Evolutionary conservation across 169 alveolate species (phyloP).

Genomic region (Cytauxzoon felis): DNA sequence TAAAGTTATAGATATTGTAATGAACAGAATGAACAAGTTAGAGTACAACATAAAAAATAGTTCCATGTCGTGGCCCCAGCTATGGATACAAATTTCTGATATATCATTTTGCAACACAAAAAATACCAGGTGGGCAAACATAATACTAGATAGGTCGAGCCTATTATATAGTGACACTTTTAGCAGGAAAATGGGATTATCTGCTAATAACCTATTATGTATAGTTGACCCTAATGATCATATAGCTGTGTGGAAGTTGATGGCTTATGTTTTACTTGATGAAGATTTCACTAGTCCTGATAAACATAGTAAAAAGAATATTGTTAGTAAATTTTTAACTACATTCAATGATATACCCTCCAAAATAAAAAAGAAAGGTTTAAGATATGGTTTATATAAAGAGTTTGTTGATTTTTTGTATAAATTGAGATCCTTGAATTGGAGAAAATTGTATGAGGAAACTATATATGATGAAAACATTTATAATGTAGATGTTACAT

Average conservation of each 20-base stretch:
- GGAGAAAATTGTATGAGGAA: slow-evolving; percentile 6
- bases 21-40: background rate
- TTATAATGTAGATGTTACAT: too few species aligned
- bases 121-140: background rate
- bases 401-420: slow-evolving; percentile 13
- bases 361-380: background rate
- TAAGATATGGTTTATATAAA: slow-evolving; percentile 21
- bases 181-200: background rate
- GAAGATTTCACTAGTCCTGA: background rate
- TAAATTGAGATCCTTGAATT: background rate
- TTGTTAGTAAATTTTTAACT: background rate
- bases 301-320: background rate
- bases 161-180: background rate
- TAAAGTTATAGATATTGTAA: background rate
- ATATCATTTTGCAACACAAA: background rate
- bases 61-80: background rate
- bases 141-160: background rate
- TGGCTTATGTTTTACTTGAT: background rate
- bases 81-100: background rate
- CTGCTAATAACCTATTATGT: background rate
- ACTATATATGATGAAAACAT: too few species aligned
- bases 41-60: background rate
- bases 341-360: background rate
- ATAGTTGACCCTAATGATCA: background rate
- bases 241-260: background rate